Conservation (phyloP, 352 stramenopile genomes). For the Poterioochromonas sp. region DNA sequence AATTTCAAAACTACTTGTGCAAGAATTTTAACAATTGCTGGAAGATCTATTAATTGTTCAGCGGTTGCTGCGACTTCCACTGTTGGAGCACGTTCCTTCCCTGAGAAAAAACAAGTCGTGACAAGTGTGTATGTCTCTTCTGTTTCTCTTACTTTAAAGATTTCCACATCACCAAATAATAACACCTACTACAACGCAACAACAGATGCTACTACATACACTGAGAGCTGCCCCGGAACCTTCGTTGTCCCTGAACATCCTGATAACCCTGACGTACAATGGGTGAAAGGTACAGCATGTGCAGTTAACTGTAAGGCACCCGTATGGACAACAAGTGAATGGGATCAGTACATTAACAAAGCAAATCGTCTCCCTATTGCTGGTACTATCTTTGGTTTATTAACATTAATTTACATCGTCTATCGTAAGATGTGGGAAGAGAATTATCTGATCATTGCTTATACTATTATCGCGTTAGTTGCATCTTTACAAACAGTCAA, state of each 20-base stretch:
- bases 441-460: not conserved
- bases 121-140: not conserved
- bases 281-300: not conserved
- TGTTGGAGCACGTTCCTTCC: not conserved
- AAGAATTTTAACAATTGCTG: not conserved
- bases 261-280: not conserved
- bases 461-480: not conserved
- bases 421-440: not conserved
- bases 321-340: not conserved
- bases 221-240: not conserved
- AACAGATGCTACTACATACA: not conserved
- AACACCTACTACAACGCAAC: not conserved
- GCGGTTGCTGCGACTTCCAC: not conserved
- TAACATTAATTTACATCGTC: not conserved
- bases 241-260: not conserved
- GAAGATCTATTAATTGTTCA: not conserved
- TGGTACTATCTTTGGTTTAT: not conserved
- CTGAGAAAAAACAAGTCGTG: too few species aligned
- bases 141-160: not conserved
- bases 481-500: not conserved
- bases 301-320: not conserved
- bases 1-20: not conserved
- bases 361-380: not conserved
- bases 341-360: not conserved
- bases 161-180: not conserved